A percentile compares a stretch with the other conserved stretches of the same genome.
phyloP scores from a whole-genome alignment of 805 yeast species.

The Wickerhamiella siamensis region DNA sequence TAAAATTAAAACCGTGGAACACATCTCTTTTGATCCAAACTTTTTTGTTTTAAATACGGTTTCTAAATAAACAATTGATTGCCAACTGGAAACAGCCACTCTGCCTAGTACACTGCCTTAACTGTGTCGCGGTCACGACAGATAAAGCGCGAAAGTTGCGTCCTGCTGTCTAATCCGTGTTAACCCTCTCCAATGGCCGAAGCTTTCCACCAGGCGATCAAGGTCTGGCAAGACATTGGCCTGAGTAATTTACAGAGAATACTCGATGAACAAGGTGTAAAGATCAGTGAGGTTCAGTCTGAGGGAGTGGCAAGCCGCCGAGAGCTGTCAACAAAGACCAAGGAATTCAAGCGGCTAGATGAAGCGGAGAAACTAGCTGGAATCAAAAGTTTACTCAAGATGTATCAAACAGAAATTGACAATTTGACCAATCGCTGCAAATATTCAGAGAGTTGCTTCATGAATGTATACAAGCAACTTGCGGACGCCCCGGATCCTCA shows the following conservation, averaged over 20 bases:
- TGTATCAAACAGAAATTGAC: conserved; percentile 83
- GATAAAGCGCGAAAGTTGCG: too few relatives aligned
- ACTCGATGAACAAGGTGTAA: conserved; percentile 61
- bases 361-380: conserved; percentile 54
- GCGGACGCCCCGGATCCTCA: conserved; percentile 91
- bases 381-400: conserved; percentile 49
- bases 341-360: conserved; percentile 59
- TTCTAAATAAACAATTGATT: too few relatives aligned
- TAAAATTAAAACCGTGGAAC: too few relatives aligned
- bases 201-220: conserved; percentile 43
- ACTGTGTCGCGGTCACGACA: too few relatives aligned
- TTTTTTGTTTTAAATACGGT: too few relatives aligned
- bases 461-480: conserved; percentile 57
- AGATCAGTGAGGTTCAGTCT: conserved; percentile 56
- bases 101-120: too few relatives aligned
- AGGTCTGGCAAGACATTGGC: conserved; percentile 63
- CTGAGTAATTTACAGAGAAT: conserved; percentile 54
- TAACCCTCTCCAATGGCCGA: conserved; percentile 20
- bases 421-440: conserved; percentile 64
- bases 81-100: too few relatives aligned
- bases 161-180: not conserved
- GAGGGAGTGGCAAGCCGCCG: conserved; percentile 57
- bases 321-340: conserved; percentile 70
- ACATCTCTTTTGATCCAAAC: too few relatives aligned
- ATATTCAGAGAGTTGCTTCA: conserved; percentile 54